Evolutionary conservation across 371 early-diverging fungal species (phyloP).

Genomic region (Batrachochytrium dendrobatidis): DNA sequence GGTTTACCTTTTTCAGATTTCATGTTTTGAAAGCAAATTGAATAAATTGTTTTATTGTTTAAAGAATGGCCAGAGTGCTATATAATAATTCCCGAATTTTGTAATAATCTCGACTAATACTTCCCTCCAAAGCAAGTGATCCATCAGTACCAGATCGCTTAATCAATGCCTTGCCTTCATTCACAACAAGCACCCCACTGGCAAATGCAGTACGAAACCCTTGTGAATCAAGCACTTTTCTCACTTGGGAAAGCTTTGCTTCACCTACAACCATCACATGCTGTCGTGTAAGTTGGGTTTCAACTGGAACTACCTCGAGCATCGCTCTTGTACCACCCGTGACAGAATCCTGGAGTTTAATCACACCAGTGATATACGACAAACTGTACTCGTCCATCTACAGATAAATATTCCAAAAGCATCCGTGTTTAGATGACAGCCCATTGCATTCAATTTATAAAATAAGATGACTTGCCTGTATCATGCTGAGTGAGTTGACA

Average conservation of each 20-base stretch:
- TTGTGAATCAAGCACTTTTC: slow-evolving; percentile 55
- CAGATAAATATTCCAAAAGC: slow-evolving; percentile 6
- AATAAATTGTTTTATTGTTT: too few relatives aligned
- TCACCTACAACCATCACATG: slow-evolving; percentile 85
- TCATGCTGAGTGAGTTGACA: slow-evolving; percentile 65
- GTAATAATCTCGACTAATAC: slow-evolving; percentile 52
- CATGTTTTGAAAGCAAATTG: too few relatives aligned
- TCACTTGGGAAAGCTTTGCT: slow-evolving; percentile 73
- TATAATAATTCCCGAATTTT: slow-evolving; percentile 55
- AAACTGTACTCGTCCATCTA: slow-evolving; percentile 70
- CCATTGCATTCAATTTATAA: neutral
- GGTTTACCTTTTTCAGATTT: too few relatives aligned
- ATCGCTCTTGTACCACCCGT: slow-evolving; percentile 37
- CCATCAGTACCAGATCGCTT: slow-evolving; percentile 39
- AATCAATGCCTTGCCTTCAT: slow-evolving; percentile 66
- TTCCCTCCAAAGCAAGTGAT: slow-evolving; percentile 45
- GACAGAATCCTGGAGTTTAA: slow-evolving; percentile 27
- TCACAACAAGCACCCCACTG: slow-evolving; percentile 75
- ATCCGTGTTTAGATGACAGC: slow-evolving; percentile 12
- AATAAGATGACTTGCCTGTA: slow-evolving; percentile 42
- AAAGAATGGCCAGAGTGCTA: slow-evolving; percentile 56
- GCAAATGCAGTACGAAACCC: slow-evolving; percentile 79
- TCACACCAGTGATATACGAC: slow-evolving; percentile 63
- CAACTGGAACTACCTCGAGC: slow-evolving; percentile 59
- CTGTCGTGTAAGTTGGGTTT: slow-evolving; percentile 41